These are phyloP conservation scores for Salix viminalis DNA, from an alignment of 345 rosid genomes.

Conservation along the genomic window DNA sequence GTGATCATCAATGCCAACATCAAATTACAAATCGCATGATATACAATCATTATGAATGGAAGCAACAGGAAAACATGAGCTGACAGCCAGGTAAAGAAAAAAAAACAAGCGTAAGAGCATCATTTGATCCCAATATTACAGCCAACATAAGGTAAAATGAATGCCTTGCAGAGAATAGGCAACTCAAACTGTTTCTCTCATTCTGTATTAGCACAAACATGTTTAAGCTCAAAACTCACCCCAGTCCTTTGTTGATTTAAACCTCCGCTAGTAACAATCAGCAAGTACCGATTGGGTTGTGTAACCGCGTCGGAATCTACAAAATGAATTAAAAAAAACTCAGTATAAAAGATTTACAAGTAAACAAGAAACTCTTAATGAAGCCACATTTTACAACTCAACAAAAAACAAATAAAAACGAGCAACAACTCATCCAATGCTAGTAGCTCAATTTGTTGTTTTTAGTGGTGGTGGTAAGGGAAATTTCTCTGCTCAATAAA, in stretches of 20 bases:
- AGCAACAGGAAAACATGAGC: neutral
- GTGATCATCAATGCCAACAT: conserved; percentile 8
- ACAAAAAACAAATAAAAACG: no score
- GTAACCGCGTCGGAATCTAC: conserved; percentile 58
- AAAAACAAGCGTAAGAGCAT: neutral
- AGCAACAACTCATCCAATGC: neutral
- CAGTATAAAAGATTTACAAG: neutral
- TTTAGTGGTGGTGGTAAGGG: neutral
- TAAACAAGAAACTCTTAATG: neutral
- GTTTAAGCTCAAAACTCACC: conserved; percentile 37
- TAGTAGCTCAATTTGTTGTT: neutral
- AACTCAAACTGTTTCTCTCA: neutral
- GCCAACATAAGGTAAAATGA: neutral
- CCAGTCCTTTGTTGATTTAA: conserved; percentile 96
- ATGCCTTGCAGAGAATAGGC: neutral
- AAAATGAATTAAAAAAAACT: conserved; percentile 7
- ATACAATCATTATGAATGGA: neutral
- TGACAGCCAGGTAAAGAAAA: neutral
- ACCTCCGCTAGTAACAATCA: conserved; percentile 84
- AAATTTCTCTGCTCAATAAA: neutral
- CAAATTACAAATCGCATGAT: neutral
- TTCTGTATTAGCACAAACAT: neutral
- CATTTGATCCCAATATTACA: neutral
- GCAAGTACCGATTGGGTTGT: conserved; percentile 54
- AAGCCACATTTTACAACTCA: neutral